Evolutionary conservation across 768 basidiomycete species (phyloP).

Genomic region (Strobilomyces echinocephalus): DNA sequence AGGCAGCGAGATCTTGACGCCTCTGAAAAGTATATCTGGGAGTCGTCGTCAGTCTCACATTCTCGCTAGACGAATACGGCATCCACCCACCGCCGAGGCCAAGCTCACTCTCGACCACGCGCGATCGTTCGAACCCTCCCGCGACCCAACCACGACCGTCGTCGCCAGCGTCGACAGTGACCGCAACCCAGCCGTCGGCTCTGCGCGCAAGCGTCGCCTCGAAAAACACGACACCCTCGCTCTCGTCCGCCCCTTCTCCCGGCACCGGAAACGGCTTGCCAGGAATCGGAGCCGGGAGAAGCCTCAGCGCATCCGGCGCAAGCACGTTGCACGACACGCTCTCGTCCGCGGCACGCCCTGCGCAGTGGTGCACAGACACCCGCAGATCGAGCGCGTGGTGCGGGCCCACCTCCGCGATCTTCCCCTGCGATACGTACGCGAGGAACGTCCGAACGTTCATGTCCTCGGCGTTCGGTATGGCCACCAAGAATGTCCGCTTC

Average conservation of each 20-base stretch:
- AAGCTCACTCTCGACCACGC: slow-evolving; percentile 30
- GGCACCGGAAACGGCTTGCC: slow-evolving; percentile 60
- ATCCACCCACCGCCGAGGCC: slow-evolving; percentile 40
- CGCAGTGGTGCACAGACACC: slow-evolving; percentile 47
- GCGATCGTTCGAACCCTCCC: slow-evolving; percentile 44
- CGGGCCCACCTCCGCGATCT: slow-evolving; percentile 47
- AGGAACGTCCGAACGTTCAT: slow-evolving; percentile 36
- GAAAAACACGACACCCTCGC: slow-evolving; percentile 66
- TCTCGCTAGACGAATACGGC: not conserved
- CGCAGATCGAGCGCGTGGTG: slow-evolving; percentile 42
- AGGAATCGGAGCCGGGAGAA: slow-evolving; percentile 58
- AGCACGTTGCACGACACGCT: slow-evolving; percentile 36
- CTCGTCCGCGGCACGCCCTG: slow-evolving; percentile 15
- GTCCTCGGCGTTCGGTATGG: slow-evolving; percentile 20
- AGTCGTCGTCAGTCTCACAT: slow-evolving; percentile 8
- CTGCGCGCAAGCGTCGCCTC: slow-evolving; percentile 41
- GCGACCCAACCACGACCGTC: slow-evolving; percentile 59
- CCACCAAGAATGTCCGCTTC: slow-evolving; percentile 48
- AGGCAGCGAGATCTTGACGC: slow-evolving; percentile 31
- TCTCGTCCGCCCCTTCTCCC: slow-evolving; percentile 66
- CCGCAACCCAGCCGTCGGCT: slow-evolving; percentile 43
- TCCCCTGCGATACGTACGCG: slow-evolving; percentile 59
- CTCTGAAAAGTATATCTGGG: slow-evolving; percentile 40
- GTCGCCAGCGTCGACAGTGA: slow-evolving; percentile 45
- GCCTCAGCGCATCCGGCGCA: slow-evolving; percentile 46